Evolutionary conservation across 176 grass and related monocot genomes (phyloP).

Genomic region (Avena eriantha): DNA sequence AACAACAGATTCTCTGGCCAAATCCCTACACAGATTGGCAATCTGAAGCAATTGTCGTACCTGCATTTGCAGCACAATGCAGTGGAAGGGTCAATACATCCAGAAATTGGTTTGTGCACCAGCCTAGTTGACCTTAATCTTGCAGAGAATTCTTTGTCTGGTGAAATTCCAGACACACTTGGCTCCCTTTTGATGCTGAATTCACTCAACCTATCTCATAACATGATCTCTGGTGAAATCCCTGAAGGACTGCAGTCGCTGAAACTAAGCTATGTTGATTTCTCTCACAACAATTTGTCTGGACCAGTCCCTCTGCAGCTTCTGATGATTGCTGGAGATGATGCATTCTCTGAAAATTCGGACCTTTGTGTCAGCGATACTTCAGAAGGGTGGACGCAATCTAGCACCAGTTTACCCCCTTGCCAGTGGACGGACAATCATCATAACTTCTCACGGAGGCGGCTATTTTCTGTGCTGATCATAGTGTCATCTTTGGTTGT

Average conservation of each 20-base stretch:
- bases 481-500: constrained; percentile 56
- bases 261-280: constrained; percentile 80
- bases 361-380: constrained; percentile 63
- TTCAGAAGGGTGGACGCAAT: constrained; percentile 50
- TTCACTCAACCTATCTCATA: constrained; percentile 89
- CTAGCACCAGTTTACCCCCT: constrained; percentile 52
- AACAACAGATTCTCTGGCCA: constrained; percentile 79
- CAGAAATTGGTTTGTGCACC: constrained; percentile 65
- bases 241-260: constrained; percentile 66
- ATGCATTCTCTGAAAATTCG: constrained; percentile 73
- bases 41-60: constrained; percentile 72
- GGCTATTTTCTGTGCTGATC: constrained; percentile 51
- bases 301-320: constrained; percentile 75
- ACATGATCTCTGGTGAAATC: constrained; percentile 73
- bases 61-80: constrained; percentile 80
- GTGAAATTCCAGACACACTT: constrained; percentile 64
- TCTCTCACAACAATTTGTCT: constrained; percentile 80
- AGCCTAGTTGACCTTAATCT: constrained; percentile 77
- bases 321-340: constrained; percentile 73
- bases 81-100: constrained; percentile 65
- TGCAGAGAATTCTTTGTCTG: constrained; percentile 76
- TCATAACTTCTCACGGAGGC: constrained; percentile 44
- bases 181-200: constrained; percentile 54
- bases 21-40: constrained; percentile 66
- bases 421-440: constrained; percentile 54